Evolutionary conservation across 352 stramenopile genomes (phyloP).

Genomic region (Achlya hypogyna): DNA sequence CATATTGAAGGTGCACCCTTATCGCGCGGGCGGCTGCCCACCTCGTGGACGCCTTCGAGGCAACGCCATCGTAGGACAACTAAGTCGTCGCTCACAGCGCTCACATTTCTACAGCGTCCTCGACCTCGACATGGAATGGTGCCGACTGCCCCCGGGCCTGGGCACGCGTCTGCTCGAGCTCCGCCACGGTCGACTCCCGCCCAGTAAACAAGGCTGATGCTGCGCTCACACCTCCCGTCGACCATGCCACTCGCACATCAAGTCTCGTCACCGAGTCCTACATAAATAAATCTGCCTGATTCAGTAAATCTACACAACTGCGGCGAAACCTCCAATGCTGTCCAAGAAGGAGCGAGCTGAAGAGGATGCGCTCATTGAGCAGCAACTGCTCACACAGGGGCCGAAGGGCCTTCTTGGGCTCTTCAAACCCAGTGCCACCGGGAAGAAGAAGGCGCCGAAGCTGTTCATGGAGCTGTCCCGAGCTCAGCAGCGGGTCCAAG

Average conservation of each 20-base stretch:
- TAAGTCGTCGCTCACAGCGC: not conserved
- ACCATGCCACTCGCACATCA: too few species aligned
- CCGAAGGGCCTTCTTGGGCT: not conserved
- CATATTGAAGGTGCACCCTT: not conserved
- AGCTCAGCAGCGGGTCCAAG: slow-evolving; percentile 47
- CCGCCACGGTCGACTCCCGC: too few species aligned
- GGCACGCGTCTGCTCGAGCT: not conserved
- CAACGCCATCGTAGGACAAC: not conserved
- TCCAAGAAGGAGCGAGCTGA: slow-evolving; percentile 6
- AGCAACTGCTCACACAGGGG: not conserved
- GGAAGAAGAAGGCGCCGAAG: slow-evolving; percentile 23
- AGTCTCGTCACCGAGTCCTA: too few species aligned
- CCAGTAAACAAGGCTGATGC: too few species aligned
- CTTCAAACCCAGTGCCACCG: not conserved
- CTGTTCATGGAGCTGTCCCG: slow-evolving; percentile 69
- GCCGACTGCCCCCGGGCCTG: slow-evolving; percentile 1
- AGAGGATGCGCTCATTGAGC: not conserved
- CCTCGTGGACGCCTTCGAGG: not conserved
- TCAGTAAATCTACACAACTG: not conserved
- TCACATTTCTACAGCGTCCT: not conserved
- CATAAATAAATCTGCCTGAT: too few species aligned
- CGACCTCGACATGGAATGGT: slow-evolving; percentile 17
- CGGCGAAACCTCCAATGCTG: not conserved
- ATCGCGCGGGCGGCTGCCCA: not conserved
- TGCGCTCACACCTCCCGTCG: too few species aligned